These are phyloP conservation scores for Parsonsia alboflavescens DNA, from an alignment of 257 asterid species.

Conservation along the genomic window DNA sequence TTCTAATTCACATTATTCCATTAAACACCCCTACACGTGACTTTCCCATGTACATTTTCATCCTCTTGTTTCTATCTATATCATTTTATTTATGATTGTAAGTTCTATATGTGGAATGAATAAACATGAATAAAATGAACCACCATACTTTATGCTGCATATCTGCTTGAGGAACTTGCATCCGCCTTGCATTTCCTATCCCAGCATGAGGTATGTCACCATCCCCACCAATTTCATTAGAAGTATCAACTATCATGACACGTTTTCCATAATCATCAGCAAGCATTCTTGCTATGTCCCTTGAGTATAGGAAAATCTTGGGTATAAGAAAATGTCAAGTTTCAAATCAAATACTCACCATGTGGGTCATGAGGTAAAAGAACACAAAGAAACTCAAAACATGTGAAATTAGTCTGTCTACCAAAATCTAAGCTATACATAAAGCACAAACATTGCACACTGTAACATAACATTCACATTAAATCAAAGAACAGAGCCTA, in stretches of 20 bases:
- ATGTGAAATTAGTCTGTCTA: neutral
- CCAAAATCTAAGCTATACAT: neutral
- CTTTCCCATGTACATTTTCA: neutral
- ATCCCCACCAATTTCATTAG: constrained; percentile 97
- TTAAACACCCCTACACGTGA: neutral
- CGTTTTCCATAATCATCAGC: constrained; percentile 87
- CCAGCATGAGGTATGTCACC: constrained; percentile 97
- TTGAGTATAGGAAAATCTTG: constrained; percentile 17
- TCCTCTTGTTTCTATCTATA: neutral
- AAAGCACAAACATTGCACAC: neutral
- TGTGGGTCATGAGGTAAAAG: neutral
- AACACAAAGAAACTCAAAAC: neutral
- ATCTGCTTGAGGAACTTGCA: constrained; percentile 96
- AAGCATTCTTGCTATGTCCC: constrained; percentile 98
- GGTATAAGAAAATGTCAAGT: neutral
- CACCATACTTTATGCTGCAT: constrained; percentile 80
- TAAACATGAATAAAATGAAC: neutral
- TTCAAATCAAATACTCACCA: constrained; percentile 10
- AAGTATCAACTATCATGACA: constrained; percentile 97
- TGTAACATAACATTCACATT: neutral
- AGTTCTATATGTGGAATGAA: constrained; percentile 5
- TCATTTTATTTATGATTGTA: neutral
- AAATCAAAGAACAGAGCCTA: neutral
- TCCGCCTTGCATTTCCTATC: constrained; percentile 90
- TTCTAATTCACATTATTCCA: neutral